Base-by-base conservation (phyloP, 352 stramenopile species). In the Labyrinthula sp. region DNA sequence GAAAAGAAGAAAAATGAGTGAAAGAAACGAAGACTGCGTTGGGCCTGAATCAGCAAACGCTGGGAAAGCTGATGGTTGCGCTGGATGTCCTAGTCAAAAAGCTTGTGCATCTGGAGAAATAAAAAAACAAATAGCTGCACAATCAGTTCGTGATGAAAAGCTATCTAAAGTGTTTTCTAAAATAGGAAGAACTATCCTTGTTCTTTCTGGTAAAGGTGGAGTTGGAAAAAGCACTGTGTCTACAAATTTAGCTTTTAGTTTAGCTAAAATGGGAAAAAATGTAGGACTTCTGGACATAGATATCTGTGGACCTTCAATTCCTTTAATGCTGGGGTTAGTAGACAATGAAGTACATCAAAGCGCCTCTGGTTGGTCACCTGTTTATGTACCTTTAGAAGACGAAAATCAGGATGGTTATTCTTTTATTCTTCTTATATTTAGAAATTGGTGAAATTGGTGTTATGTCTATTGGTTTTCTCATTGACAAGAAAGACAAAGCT, bases 381-480 rank as follows among this genome's bases (percentile, higher is more conserved):
- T 99, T 12, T 99, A 97, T 63, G 82, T 95, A 29, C 75, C 90
- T 28, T 79, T 52, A 6, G 43, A 52, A 18, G 20, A 10, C 8
- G 43, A 43, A 7, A 26, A 26, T 20, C 31, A 52, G 2, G 43
- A 52, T 15, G 43, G 43, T 8, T 50, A n/a, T n/a, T n/a, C n/a
- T n/a, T n/a, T n/a, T n/a, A n/a, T n/a, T n/a, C n/a, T n/a, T n/a
- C n/a, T n/a, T n/a, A n/a, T n/a, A n/a, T n/a, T n/a, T n/a, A n/a
- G n/a, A n/a, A n/a, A n/a, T n/a, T n/a, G n/a, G 91, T 61, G 95
- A 95, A 59, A 58, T 98, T 8, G 86, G 82, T 23, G 87, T 97
- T 48, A 98, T 99, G 84, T 95, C 78, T 23, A 97, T 98, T 59
- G 89, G 85, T 9, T 99, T 99, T 62, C 87, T 99, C 66, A 66